Evolutionary conservation across 345 rosid species (phyloP).

Genomic region (Camelina neglecta): DNA sequence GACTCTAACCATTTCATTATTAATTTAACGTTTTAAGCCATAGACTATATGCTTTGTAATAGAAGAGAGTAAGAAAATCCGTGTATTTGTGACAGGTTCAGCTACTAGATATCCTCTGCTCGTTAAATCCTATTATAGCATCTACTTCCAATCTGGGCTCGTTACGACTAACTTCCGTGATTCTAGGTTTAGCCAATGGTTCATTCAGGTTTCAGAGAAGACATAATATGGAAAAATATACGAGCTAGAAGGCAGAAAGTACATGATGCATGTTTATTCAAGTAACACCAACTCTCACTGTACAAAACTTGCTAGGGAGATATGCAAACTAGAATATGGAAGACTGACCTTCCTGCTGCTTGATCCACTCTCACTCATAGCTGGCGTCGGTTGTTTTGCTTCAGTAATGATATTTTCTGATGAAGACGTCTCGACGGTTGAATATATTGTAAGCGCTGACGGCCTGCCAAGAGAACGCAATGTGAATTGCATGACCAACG

Average conservation of each 20-base stretch:
- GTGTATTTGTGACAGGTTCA: neutral
- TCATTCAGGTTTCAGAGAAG: constrained; percentile 13
- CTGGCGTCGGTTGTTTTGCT: constrained; percentile 59
- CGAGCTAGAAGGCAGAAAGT: neutral
- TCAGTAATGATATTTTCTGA: constrained; percentile 81
- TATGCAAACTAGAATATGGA: constrained; percentile 4
- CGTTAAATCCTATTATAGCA: constrained; percentile 4
- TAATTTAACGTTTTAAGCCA: neutral
- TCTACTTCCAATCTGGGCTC: neutral
- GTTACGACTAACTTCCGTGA: neutral
- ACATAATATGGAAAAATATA: neutral
- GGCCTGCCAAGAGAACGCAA: constrained; percentile 57
- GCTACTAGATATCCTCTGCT: constrained; percentile 1
- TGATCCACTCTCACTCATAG: constrained; percentile 69
- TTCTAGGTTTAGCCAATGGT: constrained; percentile 14
- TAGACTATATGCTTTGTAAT: neutral
- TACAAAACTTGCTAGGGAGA: constrained; percentile 11
- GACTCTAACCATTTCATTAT: constrained; percentile 4
- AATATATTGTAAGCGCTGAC: constrained; percentile 55
- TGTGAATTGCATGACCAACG: constrained; percentile 12
- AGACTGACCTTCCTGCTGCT: constrained; percentile 76
- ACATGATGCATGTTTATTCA: too few relatives aligned
- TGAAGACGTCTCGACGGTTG: constrained; percentile 63
- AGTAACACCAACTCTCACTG: neutral
- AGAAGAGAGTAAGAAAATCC: neutral